A percentile compares a stretch with the other conserved stretches of the same genome.
These are phyloP conservation scores for Cornus florida DNA, from an alignment of 148 eudicot species.

Conservation along the genomic window DNA sequence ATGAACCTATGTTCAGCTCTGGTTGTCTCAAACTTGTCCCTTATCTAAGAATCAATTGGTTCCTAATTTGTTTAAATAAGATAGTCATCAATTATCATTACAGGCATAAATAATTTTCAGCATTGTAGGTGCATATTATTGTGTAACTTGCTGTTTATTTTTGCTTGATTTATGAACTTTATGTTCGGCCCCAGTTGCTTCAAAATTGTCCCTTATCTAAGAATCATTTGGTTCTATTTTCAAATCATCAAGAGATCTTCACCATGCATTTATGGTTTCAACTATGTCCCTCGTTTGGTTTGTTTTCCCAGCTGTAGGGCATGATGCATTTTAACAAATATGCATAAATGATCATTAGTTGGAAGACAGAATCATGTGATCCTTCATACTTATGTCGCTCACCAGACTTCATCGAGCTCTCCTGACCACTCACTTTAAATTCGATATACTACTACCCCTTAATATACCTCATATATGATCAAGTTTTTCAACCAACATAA, in stretches of 20 bases:
- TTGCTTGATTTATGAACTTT: too few relatives aligned
- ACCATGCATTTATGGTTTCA: not conserved
- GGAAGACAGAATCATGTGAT: not conserved
- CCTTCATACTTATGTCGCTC: not conserved
- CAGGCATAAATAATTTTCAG: too few relatives aligned
- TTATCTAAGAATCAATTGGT: not conserved
- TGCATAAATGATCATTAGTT: not conserved
- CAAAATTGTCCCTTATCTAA: not conserved
- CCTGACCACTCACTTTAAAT: not conserved
- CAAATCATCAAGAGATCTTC: not conserved
- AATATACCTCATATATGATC: not conserved
- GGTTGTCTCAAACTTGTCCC: not conserved
- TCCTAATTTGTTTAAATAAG: too few relatives aligned
- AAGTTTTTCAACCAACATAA: not conserved
- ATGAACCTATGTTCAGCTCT: too few relatives aligned
- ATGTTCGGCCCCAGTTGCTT: too few relatives aligned
- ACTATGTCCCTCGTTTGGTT: not conserved
- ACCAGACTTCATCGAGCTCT: not conserved
- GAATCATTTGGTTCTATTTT: not conserved
- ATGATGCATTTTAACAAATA: too few relatives aligned
- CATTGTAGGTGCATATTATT: not conserved
- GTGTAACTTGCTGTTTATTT: not conserved
- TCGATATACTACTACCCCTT: not conserved
- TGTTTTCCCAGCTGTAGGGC: not conserved
- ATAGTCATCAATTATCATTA: not conserved